phyloP scores from a whole-genome alignment of 129 eudicot species.

The Flaveria sonorensis region DNA sequence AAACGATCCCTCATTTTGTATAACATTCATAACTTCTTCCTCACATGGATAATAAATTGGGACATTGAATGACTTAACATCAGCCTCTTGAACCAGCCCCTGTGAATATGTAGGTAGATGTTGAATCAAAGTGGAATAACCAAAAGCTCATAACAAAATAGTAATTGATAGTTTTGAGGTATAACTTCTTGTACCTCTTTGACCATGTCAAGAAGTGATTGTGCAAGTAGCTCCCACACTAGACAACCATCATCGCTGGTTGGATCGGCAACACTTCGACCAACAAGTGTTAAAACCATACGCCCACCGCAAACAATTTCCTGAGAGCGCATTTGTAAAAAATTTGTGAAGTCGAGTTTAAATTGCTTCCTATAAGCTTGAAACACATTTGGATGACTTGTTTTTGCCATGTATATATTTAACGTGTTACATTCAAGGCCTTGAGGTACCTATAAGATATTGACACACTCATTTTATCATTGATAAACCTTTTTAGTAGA shows the following conservation, averaged over 20 bases:
- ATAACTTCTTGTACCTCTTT: conserved; percentile 10
- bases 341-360: conserved; percentile 26
- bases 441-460: conserved; percentile 42
- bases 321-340: conserved; percentile 30
- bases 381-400: conserved; percentile 42
- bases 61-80: conserved; percentile 40
- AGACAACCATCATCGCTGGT: conserved; percentile 15
- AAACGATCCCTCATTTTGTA: conserved; percentile 37
- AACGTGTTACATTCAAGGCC: conserved; percentile 32
- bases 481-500: not conserved
- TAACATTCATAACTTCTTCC: conserved; percentile 31
- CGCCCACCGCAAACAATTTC: conserved; percentile 35
- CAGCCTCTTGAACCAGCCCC: conserved; percentile 37
- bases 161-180: not conserved
- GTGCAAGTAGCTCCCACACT: conserved; percentile 12
- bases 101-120: not conserved
- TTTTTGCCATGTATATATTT: conserved; percentile 38
- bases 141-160: not conserved
- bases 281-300: conserved; percentile 32
- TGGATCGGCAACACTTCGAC: conserved; percentile 28
- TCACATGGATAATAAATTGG: conserved; percentile 35
- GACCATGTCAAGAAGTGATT: conserved; percentile 36
- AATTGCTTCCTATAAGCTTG: conserved; percentile 43
- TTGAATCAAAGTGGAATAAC: not conserved
- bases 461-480: not conserved